phyloP scores from a whole-genome alignment of 352 stramenopile species.

The Pythium rhizo-oryzae region DNA sequence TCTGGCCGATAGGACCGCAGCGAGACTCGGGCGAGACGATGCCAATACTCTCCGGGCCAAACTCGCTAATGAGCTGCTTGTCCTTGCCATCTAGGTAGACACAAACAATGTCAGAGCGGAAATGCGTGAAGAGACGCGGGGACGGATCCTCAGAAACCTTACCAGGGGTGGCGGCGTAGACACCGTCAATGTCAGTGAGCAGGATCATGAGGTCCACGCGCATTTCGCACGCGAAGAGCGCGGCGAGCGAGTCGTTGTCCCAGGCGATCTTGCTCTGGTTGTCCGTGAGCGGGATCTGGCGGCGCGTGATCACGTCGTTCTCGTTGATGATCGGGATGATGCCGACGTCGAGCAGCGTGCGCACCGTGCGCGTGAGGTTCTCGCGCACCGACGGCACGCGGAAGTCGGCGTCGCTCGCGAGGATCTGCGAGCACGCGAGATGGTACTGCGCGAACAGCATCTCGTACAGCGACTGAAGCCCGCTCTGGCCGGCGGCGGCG shows the following conservation, averaged over 20 bases:
- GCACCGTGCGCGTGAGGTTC: conserved; percentile 71
- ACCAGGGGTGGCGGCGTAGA: conserved; percentile 42
- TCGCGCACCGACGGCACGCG: conserved; percentile 55
- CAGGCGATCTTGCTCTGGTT: conserved; percentile 65
- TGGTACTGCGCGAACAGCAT: conserved; percentile 88
- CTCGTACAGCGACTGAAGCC: conserved; percentile 84
- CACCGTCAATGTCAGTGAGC: conserved; percentile 73
- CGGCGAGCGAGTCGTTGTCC: conserved; percentile 87
- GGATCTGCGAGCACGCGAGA: conserved; percentile 77
- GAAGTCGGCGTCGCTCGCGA: conserved; percentile 84
- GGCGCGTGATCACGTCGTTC: conserved; percentile 82
- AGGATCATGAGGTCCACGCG: conserved; percentile 76
- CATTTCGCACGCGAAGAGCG: conserved; percentile 76
- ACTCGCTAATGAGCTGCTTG: conserved; percentile 54
- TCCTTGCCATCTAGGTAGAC: conserved; percentile 37
- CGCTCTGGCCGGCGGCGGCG: conserved; percentile 70
- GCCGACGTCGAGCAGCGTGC: conserved; percentile 70
- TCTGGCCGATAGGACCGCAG: conserved; percentile 66
- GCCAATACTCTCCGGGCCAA: conserved; percentile 48
- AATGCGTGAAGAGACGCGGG: too few relatives aligned
- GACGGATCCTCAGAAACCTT: too few relatives aligned
- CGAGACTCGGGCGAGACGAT: conserved; percentile 55
- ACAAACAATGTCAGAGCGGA: too few relatives aligned
- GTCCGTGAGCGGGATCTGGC: conserved; percentile 62
- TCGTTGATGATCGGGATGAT: conserved; percentile 90